Evolutionary conservation across 176 grass and related monocot genomes (phyloP), one percentile per base, ranked within the genome.

Genomic region (Saccharum spontaneum): DNA sequence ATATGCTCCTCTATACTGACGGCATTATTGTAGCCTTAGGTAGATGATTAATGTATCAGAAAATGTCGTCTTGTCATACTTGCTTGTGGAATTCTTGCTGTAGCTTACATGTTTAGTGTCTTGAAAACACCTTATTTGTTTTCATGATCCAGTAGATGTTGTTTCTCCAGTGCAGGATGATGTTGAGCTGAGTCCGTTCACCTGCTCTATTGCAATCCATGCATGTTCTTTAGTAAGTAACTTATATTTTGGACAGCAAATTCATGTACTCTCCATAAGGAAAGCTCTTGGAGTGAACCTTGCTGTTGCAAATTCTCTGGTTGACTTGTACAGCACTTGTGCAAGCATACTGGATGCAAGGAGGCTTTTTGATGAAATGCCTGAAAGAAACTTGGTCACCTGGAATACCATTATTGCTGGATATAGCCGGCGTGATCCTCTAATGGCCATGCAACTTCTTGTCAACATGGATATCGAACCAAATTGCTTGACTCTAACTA

Each of bases 381-480:
- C 66, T 34, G 68, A 57, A 44, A 91, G 64, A 68, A 90, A 87
- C 68, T 40, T 88, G 70, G 81, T 90, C 75, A 90, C 79, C 18
- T 92, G 90, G 90, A 92, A 94, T 45, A 87, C 89, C 22, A 92
- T 92, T 85, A 94, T 91, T 71, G 81, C 82, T 48, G 85, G 84
- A 37, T 84, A 46, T 69, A 86, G 77, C 78, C 55, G 83, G 14
- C 41, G 16, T 16, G 78, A 76, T 87, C 80, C 82, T 14, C 63
- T 81, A 45, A 75, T 91, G 75, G 75, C 90, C n/a, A 80, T 94
- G 55, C 89, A 85, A 11, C 74, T 94, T 8, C 82, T 94, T 73
- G 14, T 80, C 26, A 69, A 85, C 57, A 94, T 90, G 74, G 40
- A 67, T 37, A 52, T 83, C 10, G 18, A 62, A 48, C 87, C 85